Base-by-base conservation (phyloP, 2,329 filamentous ascomycete species). In the Hawksworthiomyces lignivorus region DNA sequence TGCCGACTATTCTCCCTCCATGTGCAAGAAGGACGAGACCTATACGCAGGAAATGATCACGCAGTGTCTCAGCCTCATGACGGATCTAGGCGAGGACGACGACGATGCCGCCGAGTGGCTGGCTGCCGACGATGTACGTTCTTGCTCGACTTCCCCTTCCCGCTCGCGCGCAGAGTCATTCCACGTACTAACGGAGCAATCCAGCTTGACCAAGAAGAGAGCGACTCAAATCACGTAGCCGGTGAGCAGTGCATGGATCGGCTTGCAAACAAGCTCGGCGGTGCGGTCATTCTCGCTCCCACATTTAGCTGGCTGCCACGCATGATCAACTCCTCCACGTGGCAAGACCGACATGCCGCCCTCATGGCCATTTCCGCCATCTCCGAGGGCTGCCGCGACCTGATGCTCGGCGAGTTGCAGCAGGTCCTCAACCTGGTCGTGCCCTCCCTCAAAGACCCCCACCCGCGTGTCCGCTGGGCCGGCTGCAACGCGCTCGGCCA, bases 321-420 rank as follows among this genome's bases (percentile, higher is more conserved):
- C 49, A 98, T 98, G 92, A 94, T 97, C 81, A 87, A 82, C 41
- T 97, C 92, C 2, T 83, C 86, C 54, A 80, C 87, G 22, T 98
- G 92, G 92, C 81, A 87, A 56, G 92, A 98, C 62, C 80, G 90
- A 48, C 92, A 98, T 62, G 92, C 92, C 24, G 92, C 92, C 35
- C 76, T 98, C 39, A 98, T 98, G 92, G 92, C 92, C 19, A 96
- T 98, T 48, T 97, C 90, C 3, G 92, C 92, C 51, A 98, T 98
- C 50, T 97, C 92, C 1, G 92, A 98, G 63, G 92, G 92, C 28
- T 98, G 92, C 59, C 82, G 88, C 45, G 90, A 97, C 20, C 72
- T 96, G 48, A 98, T 98, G 92, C 75, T 95, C 51, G 85, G 85
- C 31, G 92, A 98, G 62, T 73, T 98, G 4, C 87, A 88, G 61